Base-by-base conservation (phyloP, 1,139 yeast genomes). In the Suhomyces kunorum region DNA sequence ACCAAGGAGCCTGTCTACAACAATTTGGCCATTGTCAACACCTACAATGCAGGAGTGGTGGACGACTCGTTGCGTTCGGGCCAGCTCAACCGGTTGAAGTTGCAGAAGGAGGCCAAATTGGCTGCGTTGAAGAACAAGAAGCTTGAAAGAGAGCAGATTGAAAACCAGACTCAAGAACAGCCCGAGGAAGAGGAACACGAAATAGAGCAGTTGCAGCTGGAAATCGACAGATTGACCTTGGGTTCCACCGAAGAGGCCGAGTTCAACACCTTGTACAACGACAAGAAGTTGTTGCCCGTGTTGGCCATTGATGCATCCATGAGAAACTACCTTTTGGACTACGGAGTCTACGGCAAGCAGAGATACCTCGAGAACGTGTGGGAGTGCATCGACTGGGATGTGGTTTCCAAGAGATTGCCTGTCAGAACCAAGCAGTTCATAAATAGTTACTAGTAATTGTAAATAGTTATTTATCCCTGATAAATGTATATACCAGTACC, bases 41-140 rank as follows among this genome's bases (percentile, higher is more conserved):
- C 92, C n/a, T 85, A 83, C 58, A 83, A 83, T 53, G 76, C 83
- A 8, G 92, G 92, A 8, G 70, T 80, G 13, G 85, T 87, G 30
- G 77, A 75, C 49, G 80, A 76, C 51, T 63, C 74, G 8, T 57
- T 76, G 39, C 68, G 80, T 49, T 67, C 78, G 5, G 80, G 80
- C 15, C 82, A 78, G 59, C 48, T 78, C 27, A 53, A 59, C 28
- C 63, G 68, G 42, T 58, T 68, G 53, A 60, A 61, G 44, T 60
- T 59, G 49, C 71, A 66, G 45, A 64, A 63, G 46, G 49, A 53
- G 38, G 71, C 68, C 31, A 64, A 61, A 38, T 41, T 55, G 39
- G 66, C 61, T 3, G 55, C 63, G n/a, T 56, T 58, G 32, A 49
- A 50, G 39, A 51, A 49, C 29, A 51, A 54, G 34, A 51, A 51